Percentiles rank a stretch among this genome's conserved stretches.
Evolutionary conservation across 176 grass and related monocot species (phyloP).

Genomic region (Oropetium thomaeum): DNA sequence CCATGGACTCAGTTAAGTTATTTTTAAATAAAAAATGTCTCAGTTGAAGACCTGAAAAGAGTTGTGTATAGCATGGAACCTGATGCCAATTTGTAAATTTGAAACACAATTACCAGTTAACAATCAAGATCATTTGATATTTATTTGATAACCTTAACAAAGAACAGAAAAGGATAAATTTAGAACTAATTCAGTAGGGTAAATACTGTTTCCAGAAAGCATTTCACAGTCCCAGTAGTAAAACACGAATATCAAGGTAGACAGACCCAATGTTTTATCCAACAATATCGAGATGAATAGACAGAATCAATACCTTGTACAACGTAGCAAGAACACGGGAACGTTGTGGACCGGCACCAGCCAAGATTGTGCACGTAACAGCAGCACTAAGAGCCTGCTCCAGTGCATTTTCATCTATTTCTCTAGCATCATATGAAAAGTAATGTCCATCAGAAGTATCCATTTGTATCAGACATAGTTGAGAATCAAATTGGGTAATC

Average conservation of each 20-base stretch:
- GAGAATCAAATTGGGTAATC: not conserved
- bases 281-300: not conserved
- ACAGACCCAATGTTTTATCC: not conserved
- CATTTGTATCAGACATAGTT: not conserved
- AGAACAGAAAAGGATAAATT: not conserved
- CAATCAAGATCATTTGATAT: not conserved
- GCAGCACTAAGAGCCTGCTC: constrained; percentile 97
- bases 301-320: constrained; percentile 72
- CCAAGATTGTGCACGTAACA: constrained; percentile 97
- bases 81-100: not conserved
- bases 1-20: not conserved
- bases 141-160: not conserved
- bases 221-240: not conserved
- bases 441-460: constrained; percentile 17
- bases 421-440: constrained; percentile 49
- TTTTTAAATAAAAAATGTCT: not conserved
- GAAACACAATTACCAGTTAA: not conserved
- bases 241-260: not conserved
- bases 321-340: constrained; percentile 95
- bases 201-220: not conserved
- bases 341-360: constrained; percentile 92
- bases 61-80: not conserved
- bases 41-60: not conserved
- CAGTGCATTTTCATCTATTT: constrained; percentile 96
- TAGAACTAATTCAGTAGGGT: not conserved